Conservation (phyloP, 2,329 filamentous ascomycete genomes). For the Helminthosporium solani region DNA sequence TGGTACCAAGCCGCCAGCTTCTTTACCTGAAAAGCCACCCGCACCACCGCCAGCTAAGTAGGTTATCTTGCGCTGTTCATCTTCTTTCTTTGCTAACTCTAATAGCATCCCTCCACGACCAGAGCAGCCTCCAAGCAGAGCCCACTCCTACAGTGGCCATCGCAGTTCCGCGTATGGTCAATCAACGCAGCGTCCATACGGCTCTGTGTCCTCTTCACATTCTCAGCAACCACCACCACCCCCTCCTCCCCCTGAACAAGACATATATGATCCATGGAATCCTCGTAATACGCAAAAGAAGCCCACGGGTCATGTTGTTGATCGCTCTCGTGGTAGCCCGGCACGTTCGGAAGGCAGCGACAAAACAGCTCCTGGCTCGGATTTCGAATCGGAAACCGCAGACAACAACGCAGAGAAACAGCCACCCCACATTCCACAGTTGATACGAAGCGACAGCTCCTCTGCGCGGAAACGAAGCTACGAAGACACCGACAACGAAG, state of each 20-base stretch:
- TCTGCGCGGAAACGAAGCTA: constrained; percentile 40
- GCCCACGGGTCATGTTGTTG: constrained; percentile 17
- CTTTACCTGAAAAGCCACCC: constrained; percentile 22
- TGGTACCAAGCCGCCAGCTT: constrained; percentile 14
- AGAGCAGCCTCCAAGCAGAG: constrained; percentile 16
- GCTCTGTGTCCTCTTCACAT: constrained; percentile 27
- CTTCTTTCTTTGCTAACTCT: constrained; percentile 1
- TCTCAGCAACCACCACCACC: too few species aligned
- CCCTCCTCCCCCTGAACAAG: constrained; percentile 10
- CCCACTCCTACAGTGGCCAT: constrained; percentile 25
- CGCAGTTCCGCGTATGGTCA: constrained; percentile 13
- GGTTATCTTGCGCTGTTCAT: constrained; percentile 3
- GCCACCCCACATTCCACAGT: constrained; percentile 14
- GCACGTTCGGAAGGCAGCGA: constrained; percentile 38
- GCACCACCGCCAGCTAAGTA: constrained; percentile 15
- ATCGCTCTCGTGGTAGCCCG: constrained; percentile 30
- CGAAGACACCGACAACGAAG: constrained; percentile 35
- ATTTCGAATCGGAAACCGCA: constrained; percentile 33
- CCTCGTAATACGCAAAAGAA: constrained; percentile 14
- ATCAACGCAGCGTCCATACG: constrained; percentile 25
- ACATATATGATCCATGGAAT: constrained; percentile 25
- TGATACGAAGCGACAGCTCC: constrained; percentile 35
- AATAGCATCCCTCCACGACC: constrained; percentile 14
- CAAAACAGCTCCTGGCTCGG: constrained; percentile 36
- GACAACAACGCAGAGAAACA: constrained; percentile 13